A percentile compares a stretch with the other conserved stretches of the same genome.
Conservation (phyloP, 106 monocot genomes). For the Phalaenopsis aphrodite region DNA sequence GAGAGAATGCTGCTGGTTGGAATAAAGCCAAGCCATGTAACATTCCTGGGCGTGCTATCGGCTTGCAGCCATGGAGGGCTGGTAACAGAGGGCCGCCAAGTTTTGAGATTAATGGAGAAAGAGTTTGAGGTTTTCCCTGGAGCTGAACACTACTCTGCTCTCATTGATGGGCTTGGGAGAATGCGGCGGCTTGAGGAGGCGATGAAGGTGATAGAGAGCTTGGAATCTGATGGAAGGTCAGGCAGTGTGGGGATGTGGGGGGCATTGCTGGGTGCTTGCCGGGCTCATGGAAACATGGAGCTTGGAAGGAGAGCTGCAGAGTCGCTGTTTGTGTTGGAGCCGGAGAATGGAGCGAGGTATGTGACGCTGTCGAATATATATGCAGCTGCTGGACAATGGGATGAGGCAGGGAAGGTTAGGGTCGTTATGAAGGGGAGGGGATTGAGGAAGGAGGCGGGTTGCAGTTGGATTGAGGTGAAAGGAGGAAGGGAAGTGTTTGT, state of each 20-base stretch:
- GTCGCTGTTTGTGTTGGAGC: slow-evolving; percentile 41
- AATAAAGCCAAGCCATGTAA: slow-evolving; percentile 40
- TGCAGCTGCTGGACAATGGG: slow-evolving; percentile 55
- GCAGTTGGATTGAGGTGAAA: slow-evolving; percentile 61
- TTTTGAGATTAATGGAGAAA: slow-evolving; percentile 38
- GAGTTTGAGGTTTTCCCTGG: slow-evolving; percentile 30
- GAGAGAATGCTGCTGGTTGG: slow-evolving; percentile 36
- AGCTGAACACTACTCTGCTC: slow-evolving; percentile 48
- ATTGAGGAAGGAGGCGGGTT: slow-evolving; percentile 47
- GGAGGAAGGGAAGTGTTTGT: slow-evolving; percentile 38
- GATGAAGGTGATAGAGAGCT: slow-evolving; percentile 27
- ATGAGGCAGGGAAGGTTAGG: slow-evolving; percentile 36
- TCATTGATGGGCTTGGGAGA: slow-evolving; percentile 52
- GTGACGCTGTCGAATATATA: slow-evolving; percentile 60
- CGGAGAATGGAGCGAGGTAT: slow-evolving; percentile 53
- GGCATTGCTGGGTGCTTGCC: slow-evolving; percentile 54
- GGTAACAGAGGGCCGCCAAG: slow-evolving; percentile 17
- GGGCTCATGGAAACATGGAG: slow-evolving; percentile 43
- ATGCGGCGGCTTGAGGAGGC: slow-evolving; percentile 37
- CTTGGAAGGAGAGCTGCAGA: slow-evolving; percentile 45
- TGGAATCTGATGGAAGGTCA: slow-evolving; percentile 12
- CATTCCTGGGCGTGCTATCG: slow-evolving; percentile 50
- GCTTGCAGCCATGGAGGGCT: slow-evolving; percentile 65
- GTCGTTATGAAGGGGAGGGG: slow-evolving; percentile 53
- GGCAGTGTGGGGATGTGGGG: slow-evolving; percentile 42